Base-by-base conservation (phyloP, 169 alveolate species). In the Plasmodium malariae region DNA sequence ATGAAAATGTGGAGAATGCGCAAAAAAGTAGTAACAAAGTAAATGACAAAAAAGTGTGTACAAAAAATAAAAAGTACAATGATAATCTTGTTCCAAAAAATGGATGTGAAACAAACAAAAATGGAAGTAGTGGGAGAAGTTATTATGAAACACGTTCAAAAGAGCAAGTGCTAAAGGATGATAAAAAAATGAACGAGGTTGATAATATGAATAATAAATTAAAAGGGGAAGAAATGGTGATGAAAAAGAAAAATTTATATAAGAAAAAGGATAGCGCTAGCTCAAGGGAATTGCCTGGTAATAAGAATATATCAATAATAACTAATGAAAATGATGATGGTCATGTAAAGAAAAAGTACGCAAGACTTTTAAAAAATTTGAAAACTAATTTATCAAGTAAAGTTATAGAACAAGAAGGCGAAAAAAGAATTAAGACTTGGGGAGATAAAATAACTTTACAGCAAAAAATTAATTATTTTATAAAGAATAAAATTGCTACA, bases 351-450 rank as follows among this genome's bases (percentile, higher is more conserved):
- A 78, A 78, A 63, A 83, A 83, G 67, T 83, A 83, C 34, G 37
- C 1, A 68, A 65, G 73, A 26, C 80, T 83, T 65, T 49, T 83
- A 34, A 83, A 83, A 67, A 83, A n/a, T 19, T 71, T 83, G 71
- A 40, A 83, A 83, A 67, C 40, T 2, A 43, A 67, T 51, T 24
- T 83, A 65, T 60, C 85, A 2, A 67, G n/a, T 17, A 83, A 83
- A 51, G 51, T 32, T 45, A 48, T 83, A 54, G 71, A 83, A 30
- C 40, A 65, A 12, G 91, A 67, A 55, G 24, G 72, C 17, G 94
- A 85, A 11, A 93, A 90, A 34, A 92, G 96, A 60, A 73, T 88
- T 67, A 92, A 93, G 12, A 68, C 88, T 37, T 94, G 96, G 96
- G 91, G 94, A 26, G 89, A 32, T 12, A 83, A 83, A 40, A 40